Evolutionary conservation across 768 basidiomycete species (phyloP), one percentile per base, ranked within the genome.

Genomic region (Kwoniella bestiolae): DNA sequence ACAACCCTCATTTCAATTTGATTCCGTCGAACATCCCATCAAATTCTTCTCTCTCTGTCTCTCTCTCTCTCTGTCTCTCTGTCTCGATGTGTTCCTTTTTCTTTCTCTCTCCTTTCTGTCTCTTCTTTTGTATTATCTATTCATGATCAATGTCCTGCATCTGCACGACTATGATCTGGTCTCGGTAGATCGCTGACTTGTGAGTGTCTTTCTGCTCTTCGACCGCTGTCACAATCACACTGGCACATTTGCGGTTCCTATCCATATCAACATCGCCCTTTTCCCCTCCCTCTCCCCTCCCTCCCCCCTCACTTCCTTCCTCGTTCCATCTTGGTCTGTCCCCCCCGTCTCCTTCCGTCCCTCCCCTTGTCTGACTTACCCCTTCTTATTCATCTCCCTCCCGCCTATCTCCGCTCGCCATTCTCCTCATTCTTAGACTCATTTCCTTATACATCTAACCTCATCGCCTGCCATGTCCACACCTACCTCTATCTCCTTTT

Each of bases 21-120:
- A 53, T 65, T 31, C 63, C 63, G 63, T 59, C 63, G 63, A 65
- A 65, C 58, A 18, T 41, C 38, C 11, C 12, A 41, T 38, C 12
- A 64, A 51, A 6, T 64, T 35, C 51, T 21, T 34, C 23, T 46
- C 50, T 52, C 34, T 63, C 49, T 41, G 29, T 25, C 41, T 44
- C 34, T 28, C 11, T 44, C 31, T 26, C 31, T 49, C 12, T 38
- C 29, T 58, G 23, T 56, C 62, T 28, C 49, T 21, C 41, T 12
- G 21, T 56, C n/a, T 56, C 21, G n/a, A 12, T 56, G 35, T 56
- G 28, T 26, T 32, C 18, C 31, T n/a, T 56, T 18, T 58, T 46
- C 12, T 21, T 58, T 29, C 56, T 46, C 38, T 28, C 23, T 29
- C 38, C 56, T 26, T 46, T 41, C 38, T 14, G 6, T 23, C 50